Base-by-base conservation (phyloP, 1,139 yeast species). In the Geotrichum bryndzae region DNA sequence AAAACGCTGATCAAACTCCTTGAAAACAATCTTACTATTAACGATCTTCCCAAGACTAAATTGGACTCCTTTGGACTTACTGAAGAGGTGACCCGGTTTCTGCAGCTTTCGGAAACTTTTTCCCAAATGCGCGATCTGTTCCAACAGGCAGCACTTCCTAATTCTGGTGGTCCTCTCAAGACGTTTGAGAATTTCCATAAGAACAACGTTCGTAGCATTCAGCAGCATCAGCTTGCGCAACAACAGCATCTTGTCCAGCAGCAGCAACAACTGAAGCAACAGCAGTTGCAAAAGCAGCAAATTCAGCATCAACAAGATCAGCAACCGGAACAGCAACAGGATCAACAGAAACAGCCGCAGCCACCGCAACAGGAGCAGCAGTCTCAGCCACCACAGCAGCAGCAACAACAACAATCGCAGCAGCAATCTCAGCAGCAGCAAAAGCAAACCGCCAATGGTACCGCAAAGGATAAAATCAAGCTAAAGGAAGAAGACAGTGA, bases 61-160 rank as follows among this genome's bases (percentile, higher is more conserved):
- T 29, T 61, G 27, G 46, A 50, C 27, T 77, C 82, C 61, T 83
- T 82, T 65, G 96, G 96, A 0, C 74, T 87, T n/a, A 83, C 83
- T 58, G 85, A 82, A 56, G 79, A 80, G 46, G 85, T 89, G 2
- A 81, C 88, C 83, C 76, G 92, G 60, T 79, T 86, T 45, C 73
- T 89, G 75, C 94, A 89, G 72, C 82, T 88, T 2, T 82, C 90
- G 55, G 95, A 88, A 73, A 86, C 87, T 1, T 86, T 90, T 88
- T 80, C 90, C 0, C 83, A 83, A 64, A 79, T 89, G 68, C 81
- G 82, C 63, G 84, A 87, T 38, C 74, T 88, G 61, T 85, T 88
- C 85, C 78, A 80, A 35, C 86, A 82, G 68, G 80, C 87, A 29
- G 71, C 79, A 58, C 68, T 73, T 10, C 68, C 72, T 3, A 73